Evolutionary conservation across 495 filamentous ascomycete genomes (phyloP), one percentile per base, ranked within the genome.

Genomic region (Penicillium parvum): DNA sequence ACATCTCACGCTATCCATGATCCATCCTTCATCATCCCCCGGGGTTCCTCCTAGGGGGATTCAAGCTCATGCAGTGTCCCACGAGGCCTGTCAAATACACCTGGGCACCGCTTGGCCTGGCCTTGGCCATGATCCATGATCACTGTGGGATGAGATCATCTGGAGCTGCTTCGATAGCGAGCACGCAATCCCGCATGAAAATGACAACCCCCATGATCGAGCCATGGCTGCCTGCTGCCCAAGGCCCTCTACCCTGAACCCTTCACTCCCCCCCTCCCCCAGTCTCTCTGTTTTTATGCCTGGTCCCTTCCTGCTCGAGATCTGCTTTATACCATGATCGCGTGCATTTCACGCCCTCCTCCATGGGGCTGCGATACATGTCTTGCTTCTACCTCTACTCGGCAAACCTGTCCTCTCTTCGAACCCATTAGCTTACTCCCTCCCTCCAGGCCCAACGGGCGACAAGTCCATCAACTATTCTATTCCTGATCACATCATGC

Each of bases 401-500:
- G n/a, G n/a, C n/a, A n/a, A n/a, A n/a, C n/a, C n/a, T n/a, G n/a
- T n/a, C n/a, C 26, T 42, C 46, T 41, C 50, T 28, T 17, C 29
- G 35, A 7, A 23, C 43, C 33, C 48, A 52, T 53, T 46, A n/a
- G 49, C 57, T 66, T 65, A 64, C 65, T 41, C 44, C 52, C 18
- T 47, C 35, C 32, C 22, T n/a, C 23, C 47, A 58, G 47, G 47
- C 34, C 48, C 53, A 23, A 28, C 44, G 33, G 67, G 64, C 27
- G 66, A 73, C 39, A 73, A 73, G 39, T 47, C 53, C 29, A 64
- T 73, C 63, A 65, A 70, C 58, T 71, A 71, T 36, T 65, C 59
- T 19, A 41, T 66, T 32, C 56, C 69, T 35, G 68, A 71, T 47
- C 68, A 70, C 37, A 70, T 71, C 53, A 58, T 73, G 39, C 63